Conservation (phyloP, 768 basidiomycete genomes). For the Kwoniella mangroviensis region DNA sequence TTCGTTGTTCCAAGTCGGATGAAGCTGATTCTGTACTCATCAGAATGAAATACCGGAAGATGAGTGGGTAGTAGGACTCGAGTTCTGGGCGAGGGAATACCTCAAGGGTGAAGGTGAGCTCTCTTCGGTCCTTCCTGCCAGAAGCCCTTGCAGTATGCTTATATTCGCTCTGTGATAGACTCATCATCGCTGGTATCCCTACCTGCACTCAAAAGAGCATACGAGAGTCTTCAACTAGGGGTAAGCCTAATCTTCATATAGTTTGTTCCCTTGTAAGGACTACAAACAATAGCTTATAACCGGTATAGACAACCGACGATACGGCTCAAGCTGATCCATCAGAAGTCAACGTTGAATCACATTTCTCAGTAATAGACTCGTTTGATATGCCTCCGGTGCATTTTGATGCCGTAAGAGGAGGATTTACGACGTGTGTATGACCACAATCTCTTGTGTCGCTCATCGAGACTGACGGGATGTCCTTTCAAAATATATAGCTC, state of each 20-base stretch:
- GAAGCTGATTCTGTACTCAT: not conserved
- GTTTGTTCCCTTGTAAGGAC: not conserved
- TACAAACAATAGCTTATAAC: too few species aligned
- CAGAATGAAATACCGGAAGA: slow-evolving; percentile 54
- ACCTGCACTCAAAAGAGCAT: slow-evolving; percentile 50
- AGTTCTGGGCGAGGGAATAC: slow-evolving; percentile 57
- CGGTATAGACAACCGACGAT: slow-evolving; percentile 43
- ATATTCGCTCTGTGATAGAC: slow-evolving; percentile 27
- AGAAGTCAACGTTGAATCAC: slow-evolving; percentile 54
- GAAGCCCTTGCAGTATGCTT: too few species aligned
- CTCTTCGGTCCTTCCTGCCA: not conserved
- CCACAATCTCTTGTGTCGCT: not conserved
- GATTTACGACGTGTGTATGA: slow-evolving; percentile 77
- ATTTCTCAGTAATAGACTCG: slow-evolving; percentile 82
- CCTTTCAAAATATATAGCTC: slow-evolving; percentile 60
- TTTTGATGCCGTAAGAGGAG: slow-evolving; percentile 82
- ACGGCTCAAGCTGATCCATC: slow-evolving; percentile 45
- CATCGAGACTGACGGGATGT: not conserved
- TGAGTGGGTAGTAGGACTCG: slow-evolving; percentile 53
- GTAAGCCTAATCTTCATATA: slow-evolving; percentile 23
- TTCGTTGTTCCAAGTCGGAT: not conserved
- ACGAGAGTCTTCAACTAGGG: slow-evolving; percentile 53
- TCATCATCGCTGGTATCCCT: slow-evolving; percentile 55
- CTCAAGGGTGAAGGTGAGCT: slow-evolving; percentile 56
- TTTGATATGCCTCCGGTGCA: slow-evolving; percentile 96